A percentile compares a stretch with the other conserved stretches of the same genome.
phyloP scores from a whole-genome alignment of 257 asterid genomes.

The Solanum arcanum region DNA sequence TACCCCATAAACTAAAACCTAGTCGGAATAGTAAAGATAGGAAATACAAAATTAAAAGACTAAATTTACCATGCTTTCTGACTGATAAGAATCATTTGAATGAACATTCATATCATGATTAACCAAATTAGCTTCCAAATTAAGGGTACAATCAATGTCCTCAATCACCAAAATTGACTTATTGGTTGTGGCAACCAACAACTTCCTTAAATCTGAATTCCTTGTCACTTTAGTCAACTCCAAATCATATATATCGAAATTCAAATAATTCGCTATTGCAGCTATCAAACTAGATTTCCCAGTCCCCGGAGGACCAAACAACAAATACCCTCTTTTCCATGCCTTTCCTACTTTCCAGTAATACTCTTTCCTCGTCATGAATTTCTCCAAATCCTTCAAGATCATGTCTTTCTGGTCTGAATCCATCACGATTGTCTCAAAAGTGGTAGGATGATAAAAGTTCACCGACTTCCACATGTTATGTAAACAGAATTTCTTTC shows the following conservation, averaged over 20 bases:
- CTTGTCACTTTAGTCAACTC: background rate
- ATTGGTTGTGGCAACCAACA: background rate
- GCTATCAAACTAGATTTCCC: too few relatives aligned
- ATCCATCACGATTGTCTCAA: constrained; percentile 18
- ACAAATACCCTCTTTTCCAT: constrained; percentile 22
- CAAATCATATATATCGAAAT: too few relatives aligned
- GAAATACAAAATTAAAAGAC: background rate
- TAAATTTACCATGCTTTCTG: background rate
- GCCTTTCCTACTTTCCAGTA: constrained; percentile 20
- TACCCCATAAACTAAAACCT: background rate
- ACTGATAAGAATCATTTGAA: background rate
- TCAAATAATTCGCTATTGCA: too few relatives aligned
- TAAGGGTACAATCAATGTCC: constrained; percentile 15
- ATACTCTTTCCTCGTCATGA: constrained; percentile 5
- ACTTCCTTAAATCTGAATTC: background rate
- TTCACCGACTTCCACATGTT: background rate
- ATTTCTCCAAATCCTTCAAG: constrained; percentile 9
- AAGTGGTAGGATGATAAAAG: constrained; percentile 18
- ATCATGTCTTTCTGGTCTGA: background rate
- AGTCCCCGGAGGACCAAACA: background rate
- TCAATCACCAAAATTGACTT: constrained; percentile 10
- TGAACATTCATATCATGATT: background rate
- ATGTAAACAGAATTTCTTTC: background rate
- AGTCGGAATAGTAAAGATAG: background rate
- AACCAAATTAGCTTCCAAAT: background rate